Evolutionary conservation across 192 early-diverging fungal genomes (phyloP).

Genomic region (Coemansia sp.): DNA sequence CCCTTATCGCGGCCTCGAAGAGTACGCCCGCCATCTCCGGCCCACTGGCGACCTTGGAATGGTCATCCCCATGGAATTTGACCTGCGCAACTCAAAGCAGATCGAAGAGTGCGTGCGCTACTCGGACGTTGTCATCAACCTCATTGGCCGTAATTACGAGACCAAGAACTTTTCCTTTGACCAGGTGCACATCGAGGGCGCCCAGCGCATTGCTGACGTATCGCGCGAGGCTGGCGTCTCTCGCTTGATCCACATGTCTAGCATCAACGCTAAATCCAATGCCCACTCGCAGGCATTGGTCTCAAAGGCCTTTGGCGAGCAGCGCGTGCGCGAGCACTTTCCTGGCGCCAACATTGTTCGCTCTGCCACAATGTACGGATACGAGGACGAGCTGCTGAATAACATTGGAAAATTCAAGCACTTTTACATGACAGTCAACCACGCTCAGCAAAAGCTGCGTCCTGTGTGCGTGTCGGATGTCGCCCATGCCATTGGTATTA

Average conservation of each 20-base stretch:
- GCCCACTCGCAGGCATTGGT: conserved; percentile 77
- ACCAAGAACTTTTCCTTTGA: conserved; percentile 94
- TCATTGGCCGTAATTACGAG: conserved; percentile 88
- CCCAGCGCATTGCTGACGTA: conserved; percentile 79
- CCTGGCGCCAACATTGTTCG: conserved; percentile 95
- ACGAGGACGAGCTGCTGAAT: conserved; percentile 94
- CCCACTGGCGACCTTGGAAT: conserved; percentile 94
- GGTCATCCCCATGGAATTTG: conserved; percentile 89
- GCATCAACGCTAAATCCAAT: conserved; percentile 76
- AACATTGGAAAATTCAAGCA: conserved; percentile 68
- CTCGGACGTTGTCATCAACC: conserved; percentile 95
- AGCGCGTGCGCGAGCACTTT: conserved; percentile 85
- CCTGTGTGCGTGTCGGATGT: conserved; percentile 78
- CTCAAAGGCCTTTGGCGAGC: conserved; percentile 92
- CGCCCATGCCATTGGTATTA: conserved; percentile 77
- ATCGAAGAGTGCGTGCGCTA: conserved; percentile 86
- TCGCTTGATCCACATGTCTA: conserved; percentile 88
- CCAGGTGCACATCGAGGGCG: conserved; percentile 82
- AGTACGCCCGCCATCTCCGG: conserved; percentile 86
- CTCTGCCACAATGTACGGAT: conserved; percentile 84
- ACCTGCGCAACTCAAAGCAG: conserved; percentile 83
- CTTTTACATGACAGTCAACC: conserved; percentile 48
- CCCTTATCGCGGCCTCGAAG: conserved; percentile 85
- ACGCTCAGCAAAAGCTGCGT: conserved; percentile 46
- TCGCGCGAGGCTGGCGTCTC: conserved; percentile 79